These are phyloP conservation scores for Chloroidium sp. DNA, from an alignment of 163 green algal genomes.

Conservation along the genomic window DNA sequence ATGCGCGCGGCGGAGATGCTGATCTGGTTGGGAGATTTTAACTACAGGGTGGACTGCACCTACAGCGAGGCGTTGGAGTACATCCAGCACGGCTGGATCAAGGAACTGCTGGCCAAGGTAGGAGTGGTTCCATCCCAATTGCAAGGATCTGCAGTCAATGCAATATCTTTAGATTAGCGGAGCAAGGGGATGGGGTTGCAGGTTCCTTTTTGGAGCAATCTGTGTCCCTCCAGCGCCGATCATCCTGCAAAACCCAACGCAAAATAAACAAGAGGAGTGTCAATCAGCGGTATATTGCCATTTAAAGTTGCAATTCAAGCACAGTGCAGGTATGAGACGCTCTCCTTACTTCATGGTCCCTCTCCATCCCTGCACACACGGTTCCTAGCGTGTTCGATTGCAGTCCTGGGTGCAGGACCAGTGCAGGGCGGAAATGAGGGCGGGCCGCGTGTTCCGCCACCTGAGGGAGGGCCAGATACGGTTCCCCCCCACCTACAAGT, in stretches of 20 bases:
- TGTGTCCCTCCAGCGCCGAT: no score
- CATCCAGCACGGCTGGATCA: slow-evolving; percentile 8
- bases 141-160: background rate
- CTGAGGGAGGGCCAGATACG: slow-evolving; percentile 64
- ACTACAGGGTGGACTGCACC: slow-evolving; percentile 71
- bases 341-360: no score
- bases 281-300: no score
- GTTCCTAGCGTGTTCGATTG: no score
- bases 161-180: no score
- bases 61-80: slow-evolving; percentile 39
- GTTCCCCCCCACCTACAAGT: slow-evolving; percentile 97
- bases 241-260: no score
- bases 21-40: slow-evolving; percentile 79
- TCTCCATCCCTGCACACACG: no score
- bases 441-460: slow-evolving; percentile 63
- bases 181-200: no score
- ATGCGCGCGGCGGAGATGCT: slow-evolving; percentile 44
- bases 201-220: no score
- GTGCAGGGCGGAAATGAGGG: slow-evolving; percentile 41
- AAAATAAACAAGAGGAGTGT: no score
- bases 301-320: no score
- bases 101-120: slow-evolving; percentile 13
- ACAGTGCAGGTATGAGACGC: no score
- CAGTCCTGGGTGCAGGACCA: slow-evolving; percentile 44
- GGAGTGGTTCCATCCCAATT: background rate